Base-by-base conservation (phyloP, 2,329 filamentous ascomycete genomes). In the Colletotrichum eremochloae region DNA sequence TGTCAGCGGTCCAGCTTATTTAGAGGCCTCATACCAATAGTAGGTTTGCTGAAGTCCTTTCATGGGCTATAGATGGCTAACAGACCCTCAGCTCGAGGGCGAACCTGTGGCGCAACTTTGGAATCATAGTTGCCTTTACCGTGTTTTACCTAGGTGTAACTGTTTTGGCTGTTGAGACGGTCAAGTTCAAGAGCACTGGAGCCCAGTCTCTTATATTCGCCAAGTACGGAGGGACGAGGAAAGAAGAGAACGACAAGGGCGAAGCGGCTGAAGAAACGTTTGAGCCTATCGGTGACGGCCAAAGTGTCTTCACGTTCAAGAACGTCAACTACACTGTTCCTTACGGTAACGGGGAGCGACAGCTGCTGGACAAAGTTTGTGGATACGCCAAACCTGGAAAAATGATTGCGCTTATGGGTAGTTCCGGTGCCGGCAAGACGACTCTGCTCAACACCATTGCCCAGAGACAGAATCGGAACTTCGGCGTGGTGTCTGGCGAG, bases 371-470 rank as follows among this genome's bases (percentile, higher is more conserved):
- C 56, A 53, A 53, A 6, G 89, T 96, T 71, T 91, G 86, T 69
- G 94, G 94, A 1, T 96, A 93, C 75, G 93, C 91, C 1, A 95
- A 94, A 77, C 94, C 94, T 1, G 94, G 94, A 24, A 82, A 92
- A 24, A 91, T 97, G 88, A 90, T 94, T 55, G 94, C 94, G 0
- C 84, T 97, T 1, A 94, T 96, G 86, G 94, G 94, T 66, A 93
- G 92, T 1, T 94, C 90, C 5, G 93, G 93, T 55, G 94, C 94
- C 11, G 94, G 94, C 15, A 97, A 97, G 82, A 95, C 93, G 0
- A 96, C 94, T 0, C 84, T 97, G 0, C 85, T 97, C 24, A 95
- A 96, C 80, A 94, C 92, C 0, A 79, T 89, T 0, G 91, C 93
- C 0, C 93, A 95, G 77, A 89, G 94, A 3, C 91, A 94, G 79